Percentiles rank a stretch among this genome's conserved stretches.
These are phyloP conservation scores for Boletus patriciae DNA, from an alignment of 768 basidiomycete species.

Conservation along the genomic window DNA sequence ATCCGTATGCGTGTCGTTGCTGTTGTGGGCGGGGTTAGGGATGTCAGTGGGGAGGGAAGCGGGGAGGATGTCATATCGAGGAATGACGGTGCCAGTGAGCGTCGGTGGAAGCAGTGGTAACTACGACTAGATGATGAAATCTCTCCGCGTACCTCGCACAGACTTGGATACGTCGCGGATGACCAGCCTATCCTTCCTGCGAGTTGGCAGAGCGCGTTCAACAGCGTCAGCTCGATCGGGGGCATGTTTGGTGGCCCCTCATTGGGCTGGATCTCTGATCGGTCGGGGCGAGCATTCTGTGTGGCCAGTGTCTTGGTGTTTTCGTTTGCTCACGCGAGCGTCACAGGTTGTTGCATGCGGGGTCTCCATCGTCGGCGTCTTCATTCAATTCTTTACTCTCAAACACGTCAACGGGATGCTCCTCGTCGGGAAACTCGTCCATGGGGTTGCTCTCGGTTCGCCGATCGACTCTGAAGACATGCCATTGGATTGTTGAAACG, in stretches of 20 bases:
- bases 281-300: constrained; percentile 13
- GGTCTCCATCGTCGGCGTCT: constrained; percentile 23
- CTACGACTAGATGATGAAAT: too few relatives aligned
- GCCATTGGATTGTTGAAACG: neutral
- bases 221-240: constrained; percentile 25
- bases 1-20: constrained; percentile 12
- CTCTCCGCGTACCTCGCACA: too few relatives aligned
- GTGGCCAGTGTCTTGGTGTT: neutral
- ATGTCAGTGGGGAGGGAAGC: constrained; percentile 22
- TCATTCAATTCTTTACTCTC: constrained; percentile 26
- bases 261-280: constrained; percentile 25
- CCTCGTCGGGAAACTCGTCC: constrained; percentile 27
- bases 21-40: constrained; percentile 13
- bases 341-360: constrained; percentile 21
- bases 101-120: neutral
- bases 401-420: constrained; percentile 26
- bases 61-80: constrained; percentile 1
- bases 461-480: neutral
- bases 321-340: neutral
- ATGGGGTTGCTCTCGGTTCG: constrained; percentile 27
- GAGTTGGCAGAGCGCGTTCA: constrained; percentile 32
- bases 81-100: neutral
- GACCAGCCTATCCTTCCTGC: constrained; percentile 19
- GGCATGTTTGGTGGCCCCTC: constrained; percentile 30
- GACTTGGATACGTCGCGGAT: constrained; percentile 24